These are phyloP conservation scores for Mucor racemosus DNA, from an alignment of 371 early-diverging fungal genomes.

Conservation along the genomic window DNA sequence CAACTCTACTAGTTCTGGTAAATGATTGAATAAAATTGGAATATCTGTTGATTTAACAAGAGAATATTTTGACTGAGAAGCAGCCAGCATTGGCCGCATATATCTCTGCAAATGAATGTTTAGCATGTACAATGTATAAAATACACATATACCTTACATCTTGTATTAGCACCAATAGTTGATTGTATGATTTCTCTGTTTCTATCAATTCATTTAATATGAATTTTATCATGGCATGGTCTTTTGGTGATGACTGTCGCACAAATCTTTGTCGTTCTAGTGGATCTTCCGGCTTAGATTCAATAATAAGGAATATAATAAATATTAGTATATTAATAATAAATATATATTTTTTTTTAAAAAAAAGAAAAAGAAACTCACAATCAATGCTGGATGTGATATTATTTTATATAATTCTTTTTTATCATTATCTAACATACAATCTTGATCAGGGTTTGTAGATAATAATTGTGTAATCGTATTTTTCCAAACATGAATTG, in stretches of 20 bases:
- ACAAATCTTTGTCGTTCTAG: constrained; percentile 30
- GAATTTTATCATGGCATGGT: constrained; percentile 25
- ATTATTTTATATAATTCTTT: constrained; percentile 14
- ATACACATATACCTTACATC: constrained; percentile 31
- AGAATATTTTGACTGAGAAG: constrained; percentile 31
- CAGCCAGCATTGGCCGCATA: constrained; percentile 27
- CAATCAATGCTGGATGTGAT: constrained; percentile 16
- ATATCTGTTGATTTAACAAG: constrained; percentile 42
- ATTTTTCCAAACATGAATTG: constrained; percentile 26
- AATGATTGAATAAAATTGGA: constrained; percentile 42
- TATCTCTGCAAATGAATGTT: constrained; percentile 4
- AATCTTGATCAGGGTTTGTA: background rate
- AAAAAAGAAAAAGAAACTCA: constrained; percentile 2
- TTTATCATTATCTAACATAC: background rate
- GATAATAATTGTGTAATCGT: constrained; percentile 17
- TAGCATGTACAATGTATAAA: background rate
- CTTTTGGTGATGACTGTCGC: constrained; percentile 25
- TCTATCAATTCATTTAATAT: constrained; percentile 30
- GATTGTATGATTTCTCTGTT: constrained; percentile 40
- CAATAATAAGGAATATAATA: background rate
- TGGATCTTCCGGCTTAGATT: constrained; percentile 10
- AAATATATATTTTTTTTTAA: too few relatives aligned
- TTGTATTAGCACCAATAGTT: constrained; percentile 35
- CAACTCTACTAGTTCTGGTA: constrained; percentile 38
- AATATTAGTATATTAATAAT: background rate